Evolutionary conservation across 164 flowering plant species (phyloP).

Genomic region (Nymphaea colorata): DNA sequence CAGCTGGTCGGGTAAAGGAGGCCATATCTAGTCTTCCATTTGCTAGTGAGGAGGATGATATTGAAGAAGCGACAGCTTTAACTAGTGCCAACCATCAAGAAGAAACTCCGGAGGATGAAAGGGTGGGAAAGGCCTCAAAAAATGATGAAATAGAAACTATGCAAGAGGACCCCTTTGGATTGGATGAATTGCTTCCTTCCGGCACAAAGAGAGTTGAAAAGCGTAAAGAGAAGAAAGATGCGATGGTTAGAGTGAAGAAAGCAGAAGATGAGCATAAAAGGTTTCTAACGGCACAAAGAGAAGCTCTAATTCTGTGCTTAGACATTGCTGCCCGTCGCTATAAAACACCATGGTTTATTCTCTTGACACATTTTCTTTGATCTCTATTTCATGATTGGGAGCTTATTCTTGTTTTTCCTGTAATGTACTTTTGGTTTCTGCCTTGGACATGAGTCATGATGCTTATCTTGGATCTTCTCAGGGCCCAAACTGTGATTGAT

Average conservation of each 20-base stretch:
- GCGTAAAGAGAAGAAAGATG: conserved; percentile 43
- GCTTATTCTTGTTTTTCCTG: too few species aligned
- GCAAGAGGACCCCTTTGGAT: conserved; percentile 78
- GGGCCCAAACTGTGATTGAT: conserved; percentile 94
- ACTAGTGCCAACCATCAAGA: conserved; percentile 21
- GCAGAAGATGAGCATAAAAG: conserved; percentile 51
- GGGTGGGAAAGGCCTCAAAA: conserved; percentile 12
- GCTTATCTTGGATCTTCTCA: conserved; percentile 12
- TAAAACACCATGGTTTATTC: conserved; percentile 58
- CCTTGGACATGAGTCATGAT: neutral
- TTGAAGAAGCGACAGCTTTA: conserved; percentile 57
- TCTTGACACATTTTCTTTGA: neutral
- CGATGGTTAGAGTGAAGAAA: conserved; percentile 17
- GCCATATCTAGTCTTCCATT: conserved; percentile 63
- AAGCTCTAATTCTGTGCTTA: conserved; percentile 64
- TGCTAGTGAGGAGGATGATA: conserved; percentile 69
- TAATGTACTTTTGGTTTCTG: neutral
- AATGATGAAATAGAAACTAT: conserved; percentile 14
- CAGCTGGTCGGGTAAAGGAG: conserved; percentile 59
- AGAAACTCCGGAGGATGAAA: conserved; percentile 11
- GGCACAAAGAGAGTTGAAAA: conserved; percentile 36
- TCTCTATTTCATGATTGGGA: neutral
- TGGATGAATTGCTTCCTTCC: conserved; percentile 58
- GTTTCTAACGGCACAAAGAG: conserved; percentile 60
- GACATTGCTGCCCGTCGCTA: conserved; percentile 85